Base-by-base conservation (phyloP, 1,139 yeast species). In the Kodamaea arcana region DNA sequence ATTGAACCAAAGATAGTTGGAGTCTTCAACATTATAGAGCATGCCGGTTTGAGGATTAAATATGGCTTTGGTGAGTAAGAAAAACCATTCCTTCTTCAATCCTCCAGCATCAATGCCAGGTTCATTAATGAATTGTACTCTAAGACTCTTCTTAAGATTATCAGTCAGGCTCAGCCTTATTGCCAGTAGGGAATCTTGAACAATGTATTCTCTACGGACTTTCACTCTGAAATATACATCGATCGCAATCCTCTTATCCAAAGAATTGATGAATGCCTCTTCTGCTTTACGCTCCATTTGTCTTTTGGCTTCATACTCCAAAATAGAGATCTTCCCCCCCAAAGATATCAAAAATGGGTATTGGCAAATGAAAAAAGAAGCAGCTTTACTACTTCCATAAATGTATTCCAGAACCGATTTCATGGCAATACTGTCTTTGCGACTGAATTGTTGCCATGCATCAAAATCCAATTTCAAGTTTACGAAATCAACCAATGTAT, bases 71-170 rank as follows among this genome's bases (percentile, higher is more conserved):
- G 85, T 80, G 28, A 92, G 61, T 22, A 88, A 57, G 33, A 80
- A 64, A 56, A 92, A 90, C 97, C 97, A 92, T 52, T 92, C 97
- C 52, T 88, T 90, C 45, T 81, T 77, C 41, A 90, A 66, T 0
- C 98, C 98, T 1, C 97, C 98, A 0, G 88, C 97, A 62, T 92
- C 98, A 15, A 90, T 72, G 0, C 97, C 97, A 0, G 92, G 94
- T 51, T 92, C 97, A 36, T 80, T 80, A 3, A 82, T 58, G 55
- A 92, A 92, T 48, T 84, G 90, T 10, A 92, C 83, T 43, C 78
- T 70, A 20, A 90, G 59, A 3, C 87, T 75, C 52, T 88, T 90
- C 50, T 83, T 80, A 41, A 90, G 65, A 47, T 85, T 87, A 10
- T 60, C 58, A 30, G 73, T 76, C 32, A 31, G 39, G 47, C 80